Percentiles rank a stretch among this genome's conserved stretches.
Conservation (phyloP, 2,329 filamentous ascomycete genomes). For the Penicillium sp. region DNA sequence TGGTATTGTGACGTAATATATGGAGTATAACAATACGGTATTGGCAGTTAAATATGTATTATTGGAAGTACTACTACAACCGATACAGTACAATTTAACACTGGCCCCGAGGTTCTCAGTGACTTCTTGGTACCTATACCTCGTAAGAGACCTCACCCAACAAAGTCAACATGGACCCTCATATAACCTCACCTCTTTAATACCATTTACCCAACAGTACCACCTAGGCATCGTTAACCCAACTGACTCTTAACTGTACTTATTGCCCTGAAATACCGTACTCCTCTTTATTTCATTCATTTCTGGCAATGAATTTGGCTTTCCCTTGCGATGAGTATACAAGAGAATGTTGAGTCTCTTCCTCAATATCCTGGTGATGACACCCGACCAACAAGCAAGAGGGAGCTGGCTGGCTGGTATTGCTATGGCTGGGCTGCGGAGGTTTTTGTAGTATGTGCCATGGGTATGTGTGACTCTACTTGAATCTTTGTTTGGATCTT, state of each 20-base stretch:
- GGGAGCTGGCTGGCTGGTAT: constrained; percentile 92
- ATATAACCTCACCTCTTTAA: constrained; percentile 20
- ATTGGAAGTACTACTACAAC: neutral
- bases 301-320: neutral
- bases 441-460: constrained; percentile 89
- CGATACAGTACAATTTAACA: neutral
- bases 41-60: neutral
- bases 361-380: constrained; percentile 78
- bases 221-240: neutral
- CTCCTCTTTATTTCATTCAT: neutral
- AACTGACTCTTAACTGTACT: neutral
- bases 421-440: constrained; percentile 95
- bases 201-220: neutral
- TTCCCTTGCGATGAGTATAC: constrained; percentile 1
- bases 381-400: constrained; percentile 77
- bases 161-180: neutral
- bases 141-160: neutral
- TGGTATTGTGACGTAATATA: constrained; percentile 8
- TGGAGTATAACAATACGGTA: no score
- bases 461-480: constrained; percentile 49
- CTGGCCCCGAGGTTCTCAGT: neutral
- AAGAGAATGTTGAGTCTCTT: constrained; percentile 27
- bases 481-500: neutral
- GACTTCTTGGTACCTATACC: neutral
- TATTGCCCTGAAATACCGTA: neutral